Base-by-base conservation (phyloP, 2,329 filamentous ascomycete genomes). In the Aureobasidium lini region DNA sequence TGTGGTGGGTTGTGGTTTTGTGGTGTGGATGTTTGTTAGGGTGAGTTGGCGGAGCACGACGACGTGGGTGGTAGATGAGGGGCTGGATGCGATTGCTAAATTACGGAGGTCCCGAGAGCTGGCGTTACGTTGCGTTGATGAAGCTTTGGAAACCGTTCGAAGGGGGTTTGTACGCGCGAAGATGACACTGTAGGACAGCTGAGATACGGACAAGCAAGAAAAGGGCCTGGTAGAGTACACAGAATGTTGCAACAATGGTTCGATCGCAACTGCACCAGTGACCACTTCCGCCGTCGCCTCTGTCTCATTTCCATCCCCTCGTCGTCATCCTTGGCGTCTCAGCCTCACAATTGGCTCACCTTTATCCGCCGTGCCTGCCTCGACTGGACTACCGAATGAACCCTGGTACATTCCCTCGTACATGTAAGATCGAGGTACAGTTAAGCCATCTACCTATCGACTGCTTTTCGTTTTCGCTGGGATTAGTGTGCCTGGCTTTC, bases 31-130 rank as follows among this genome's bases (percentile, higher is more conserved):
- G 28, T 37, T 40, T 40, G 31, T 18, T 28, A 37, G 28, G 32
- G 23, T 23, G 32, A 16, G 10, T 49, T 15, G 18, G 23, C 16
- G 52, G 29, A 28, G 44, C 13, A 56, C 40, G 52, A 34, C 39
- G 31, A 56, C 39, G 52, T 29, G 40, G 23, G 15, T 18, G 23
- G 43, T 18, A n/a, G 43, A 48, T 57, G 54, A 57, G 54, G 54
- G 54, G 54, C 53, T 57, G 43, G 16, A 39, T 57, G 54, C 52
- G 42, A 56, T 29, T 44, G 40, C 40, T 40, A 56, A 46, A 44
- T 54, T 43, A 36, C 52, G 28, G 39, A 43, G 28, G 28, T 39
- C 34, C 34, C 48, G 48, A 40, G 37, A 40, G 34, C 34, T 49
- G 9, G 16, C 31, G 46, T 49, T 36, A 31, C 46, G 46, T 48